Base-by-base conservation (phyloP, 441 rosid species). In the Croton setiger region DNA sequence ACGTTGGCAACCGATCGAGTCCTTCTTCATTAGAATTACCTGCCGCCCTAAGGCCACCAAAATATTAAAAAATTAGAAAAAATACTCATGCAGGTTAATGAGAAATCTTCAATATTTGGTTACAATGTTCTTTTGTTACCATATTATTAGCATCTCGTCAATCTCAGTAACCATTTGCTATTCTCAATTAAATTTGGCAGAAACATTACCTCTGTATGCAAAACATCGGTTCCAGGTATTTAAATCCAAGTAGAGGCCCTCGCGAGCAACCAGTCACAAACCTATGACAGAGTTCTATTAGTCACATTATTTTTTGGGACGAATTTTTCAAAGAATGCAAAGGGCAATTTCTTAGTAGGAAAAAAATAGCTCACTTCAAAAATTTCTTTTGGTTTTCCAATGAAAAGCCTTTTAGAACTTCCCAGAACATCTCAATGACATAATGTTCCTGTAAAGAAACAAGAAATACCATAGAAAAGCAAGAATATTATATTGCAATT, bases 251-350 rank as follows among this genome's bases (percentile, higher is more conserved):
- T 63, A 92, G 80, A 2, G 98, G 98, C 59, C 98, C 99, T 57
- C 98, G 86, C 11, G 98, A 95, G 80, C 99, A 95, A 45, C 99
- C 99, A 15, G 99, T 95, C 77, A 91, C 97, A 81, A 95, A 95
- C 86, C 99, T 95, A 73, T 64, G 69, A 75, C 63, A 76, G 15
- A 27, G 48, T 48, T 49, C 31, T 70, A n/a, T 39, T 55, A 8
- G 63, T 69, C 68, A 72, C 21, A 78, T 61, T 72, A 67, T 69
- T 59, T 39, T 64, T 67, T 37, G 17, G 8, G 43, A 37, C 10
- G 9, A 39, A 39, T 39, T 4, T 39, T 68, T 57, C 47, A 27
- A n/a, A 27, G 31, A 27, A 27, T 27, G 31, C 2, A 27, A 27
- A 27, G 1, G 31, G 2, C 31, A 27, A 27, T 27, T 27, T 27